phyloP scores from a whole-genome alignment of 805 yeast species.

The Myxozyma sirexii region DNA sequence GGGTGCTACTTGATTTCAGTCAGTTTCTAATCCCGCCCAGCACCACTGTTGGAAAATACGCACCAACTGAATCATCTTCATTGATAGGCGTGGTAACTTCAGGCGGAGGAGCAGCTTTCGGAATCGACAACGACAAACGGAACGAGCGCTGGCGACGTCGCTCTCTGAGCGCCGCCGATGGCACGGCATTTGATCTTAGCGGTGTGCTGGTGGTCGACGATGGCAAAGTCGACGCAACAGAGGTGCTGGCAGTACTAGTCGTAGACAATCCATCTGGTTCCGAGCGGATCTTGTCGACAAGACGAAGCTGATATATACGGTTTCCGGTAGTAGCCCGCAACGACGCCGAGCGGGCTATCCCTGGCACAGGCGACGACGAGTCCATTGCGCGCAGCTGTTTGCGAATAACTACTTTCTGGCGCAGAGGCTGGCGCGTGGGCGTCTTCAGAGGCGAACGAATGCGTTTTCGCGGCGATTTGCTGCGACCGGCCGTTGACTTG shows the following conservation, averaged over 20 bases:
- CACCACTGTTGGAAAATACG: background rate
- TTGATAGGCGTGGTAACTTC: constrained; percentile 17
- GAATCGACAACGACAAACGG: constrained; percentile 22
- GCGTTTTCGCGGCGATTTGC: constrained; percentile 12
- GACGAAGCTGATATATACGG: constrained; percentile 25
- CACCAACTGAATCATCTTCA: constrained; percentile 28
- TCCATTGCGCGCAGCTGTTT: background rate
- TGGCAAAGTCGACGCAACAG: background rate
- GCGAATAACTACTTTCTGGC: background rate
- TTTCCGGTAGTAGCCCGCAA: constrained; percentile 30
- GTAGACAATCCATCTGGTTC: constrained; percentile 5
- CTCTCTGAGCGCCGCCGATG: constrained; percentile 9
- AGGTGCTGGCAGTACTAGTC: background rate
- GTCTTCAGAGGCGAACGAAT: constrained; percentile 4
- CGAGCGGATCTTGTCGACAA: constrained; percentile 27
- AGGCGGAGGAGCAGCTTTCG: constrained; percentile 23
- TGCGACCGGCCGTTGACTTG: background rate
- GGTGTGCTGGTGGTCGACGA: constrained; percentile 8
- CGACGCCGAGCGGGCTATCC: constrained; percentile 16
- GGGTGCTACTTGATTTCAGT: constrained; percentile 9
- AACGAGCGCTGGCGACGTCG: constrained; percentile 25
- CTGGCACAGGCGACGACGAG: background rate
- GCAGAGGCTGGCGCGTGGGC: constrained; percentile 10
- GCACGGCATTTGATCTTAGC: background rate
- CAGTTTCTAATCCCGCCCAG: background rate